phyloP scores from a whole-genome alignment of 371 early-diverging fungal species.

The Mucor plumbeus region DNA sequence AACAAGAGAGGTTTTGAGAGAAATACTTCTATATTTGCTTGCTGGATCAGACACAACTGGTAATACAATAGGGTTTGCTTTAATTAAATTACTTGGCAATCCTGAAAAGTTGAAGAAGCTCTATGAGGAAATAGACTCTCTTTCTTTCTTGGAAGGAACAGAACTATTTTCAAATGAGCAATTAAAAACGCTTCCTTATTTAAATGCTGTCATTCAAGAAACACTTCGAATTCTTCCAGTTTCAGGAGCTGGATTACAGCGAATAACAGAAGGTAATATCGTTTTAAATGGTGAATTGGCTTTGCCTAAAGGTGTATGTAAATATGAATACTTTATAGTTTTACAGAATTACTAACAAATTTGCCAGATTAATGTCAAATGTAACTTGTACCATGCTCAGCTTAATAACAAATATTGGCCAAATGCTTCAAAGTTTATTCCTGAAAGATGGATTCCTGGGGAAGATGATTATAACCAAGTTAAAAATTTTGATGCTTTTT shows the following conservation, averaged over 20 bases:
- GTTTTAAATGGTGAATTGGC: neutral
- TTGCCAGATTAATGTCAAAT: neutral
- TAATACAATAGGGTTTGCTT: neutral
- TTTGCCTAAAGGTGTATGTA: neutral
- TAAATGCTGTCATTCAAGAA: neutral
- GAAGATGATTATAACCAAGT: neutral
- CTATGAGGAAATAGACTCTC: neutral
- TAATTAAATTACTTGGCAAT: neutral
- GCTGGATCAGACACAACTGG: slow-evolving; percentile 5
- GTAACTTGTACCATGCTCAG: neutral
- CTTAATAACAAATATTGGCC: slow-evolving; percentile 5
- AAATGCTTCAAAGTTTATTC: neutral
- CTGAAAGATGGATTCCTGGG: slow-evolving; percentile 1
- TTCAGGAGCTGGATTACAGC: neutral
- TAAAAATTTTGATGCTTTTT: neutral
- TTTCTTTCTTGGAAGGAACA: neutral
- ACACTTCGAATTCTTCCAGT: neutral
- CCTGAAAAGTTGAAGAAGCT: neutral
- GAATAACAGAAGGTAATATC: neutral
- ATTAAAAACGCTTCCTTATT: neutral
- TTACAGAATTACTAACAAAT: neutral
- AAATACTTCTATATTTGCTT: neutral
- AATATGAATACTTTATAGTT: neutral
- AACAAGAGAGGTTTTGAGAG: neutral
- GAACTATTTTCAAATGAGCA: neutral